Evolutionary conservation across 257 asterid genomes (phyloP), one percentile per base, ranked within the genome.

Genomic region (Gynochthodes officinalis): DNA sequence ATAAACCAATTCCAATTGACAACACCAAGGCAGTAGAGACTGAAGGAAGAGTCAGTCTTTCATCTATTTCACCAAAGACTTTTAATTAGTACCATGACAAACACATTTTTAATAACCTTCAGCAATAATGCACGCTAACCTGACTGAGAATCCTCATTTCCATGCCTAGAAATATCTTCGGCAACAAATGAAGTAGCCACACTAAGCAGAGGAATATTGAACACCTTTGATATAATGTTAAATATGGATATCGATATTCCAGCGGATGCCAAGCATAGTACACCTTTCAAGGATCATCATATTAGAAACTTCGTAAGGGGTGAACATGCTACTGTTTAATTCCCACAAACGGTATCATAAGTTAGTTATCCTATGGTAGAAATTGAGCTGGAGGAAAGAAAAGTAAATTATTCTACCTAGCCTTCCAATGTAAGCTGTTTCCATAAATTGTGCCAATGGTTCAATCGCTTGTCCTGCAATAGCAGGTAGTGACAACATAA

Each of bases 391-490:
- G 21, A 71, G 28, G 52, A 23, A 69, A 30, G 46, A 63, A 58
- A 0, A 4, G 35, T 46, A 39, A 73, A 6, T n/a, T 12, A 40
- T 70, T 69, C 69, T 53, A 83, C 87, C 87, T 74, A 80, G 57
- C 73, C 83, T 73, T 73, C 87, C 85, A 60, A 83, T 76, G 74
- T 83, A 70, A 27, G 87, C 83, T 19, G 85, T 83, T 76, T 81
- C 85, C 85, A 83, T 83, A 18, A 83, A 83, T 73, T 83, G 85
- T 52, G 87, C 79, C 69, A 83, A 35, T 8, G 87, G 87, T 53
- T 83, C 87, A 69, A 83, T 77, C n/a, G 85, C 87, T 71, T 83
- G 87, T 54, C 87, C 87, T 10, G 81, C 82, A 78, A 83, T 83
- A 64, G 87, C 87, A 4, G 87, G 87, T 55, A 83, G 19, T 18